A percentile compares a stretch with the other conserved stretches of the same genome.
Conservation (phyloP, 371 early-diverging fungal species). For the Mortierella sp. region DNA sequence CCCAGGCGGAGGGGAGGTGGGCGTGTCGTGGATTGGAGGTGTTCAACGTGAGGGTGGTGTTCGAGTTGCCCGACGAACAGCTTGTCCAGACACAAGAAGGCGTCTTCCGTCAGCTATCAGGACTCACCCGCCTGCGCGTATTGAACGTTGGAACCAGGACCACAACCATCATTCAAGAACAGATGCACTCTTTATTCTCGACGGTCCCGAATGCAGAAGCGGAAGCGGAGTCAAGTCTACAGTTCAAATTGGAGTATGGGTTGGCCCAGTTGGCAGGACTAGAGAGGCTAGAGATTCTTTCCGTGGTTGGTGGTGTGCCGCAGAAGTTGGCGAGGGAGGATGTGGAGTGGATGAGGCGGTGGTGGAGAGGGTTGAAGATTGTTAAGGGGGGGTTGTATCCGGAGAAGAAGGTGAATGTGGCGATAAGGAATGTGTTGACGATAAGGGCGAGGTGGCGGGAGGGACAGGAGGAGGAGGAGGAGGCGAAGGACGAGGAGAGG, state of each 20-base stretch:
- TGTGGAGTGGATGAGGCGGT: background rate
- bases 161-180: too few species aligned
- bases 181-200: background rate
- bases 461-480: background rate
- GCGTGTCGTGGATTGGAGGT: background rate
- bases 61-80: too few species aligned
- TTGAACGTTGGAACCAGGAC: too few species aligned
- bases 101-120: background rate
- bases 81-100: background rate
- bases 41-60: background rate
- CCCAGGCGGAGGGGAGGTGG: background rate
- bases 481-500: background rate
- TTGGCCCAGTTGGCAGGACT: background rate
- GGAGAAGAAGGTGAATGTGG: background rate
- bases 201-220: background rate
- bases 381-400: background rate
- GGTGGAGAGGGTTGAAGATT: background rate
- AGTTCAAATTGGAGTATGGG: background rate
- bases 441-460: background rate
- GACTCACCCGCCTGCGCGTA: background rate
- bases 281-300: background rate
- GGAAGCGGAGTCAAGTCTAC: background rate
- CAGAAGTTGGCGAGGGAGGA: background rate
- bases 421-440: background rate
- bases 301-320: background rate